phyloP scores from a whole-genome alignment of 2,329 filamentous ascomycete genomes.

The Penicillium crustosum region DNA sequence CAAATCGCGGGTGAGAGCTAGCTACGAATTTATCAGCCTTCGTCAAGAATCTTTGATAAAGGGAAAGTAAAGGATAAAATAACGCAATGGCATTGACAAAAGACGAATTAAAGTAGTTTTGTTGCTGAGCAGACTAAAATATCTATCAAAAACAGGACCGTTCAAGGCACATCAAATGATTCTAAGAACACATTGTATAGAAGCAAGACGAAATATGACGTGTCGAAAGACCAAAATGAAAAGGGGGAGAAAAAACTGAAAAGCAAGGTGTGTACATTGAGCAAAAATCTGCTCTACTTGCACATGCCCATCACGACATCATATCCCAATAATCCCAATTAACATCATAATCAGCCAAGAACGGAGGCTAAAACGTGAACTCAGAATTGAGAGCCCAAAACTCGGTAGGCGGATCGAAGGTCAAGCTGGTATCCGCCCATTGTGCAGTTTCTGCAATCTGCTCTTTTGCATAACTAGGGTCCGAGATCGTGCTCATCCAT shows the following conservation, averaged over 20 bases:
- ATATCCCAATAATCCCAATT: constrained; percentile 8
- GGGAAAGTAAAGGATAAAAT: neutral
- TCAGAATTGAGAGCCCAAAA: constrained; percentile 12
- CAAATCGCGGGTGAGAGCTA: neutral
- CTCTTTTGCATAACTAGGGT: neutral
- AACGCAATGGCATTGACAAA: neutral
- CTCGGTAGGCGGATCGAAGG: neutral
- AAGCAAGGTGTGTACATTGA: neutral
- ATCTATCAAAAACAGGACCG: neutral
- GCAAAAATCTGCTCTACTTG: neutral
- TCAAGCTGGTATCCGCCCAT: neutral
- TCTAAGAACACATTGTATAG: neutral
- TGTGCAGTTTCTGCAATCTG: neutral
- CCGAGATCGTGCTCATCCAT: neutral
- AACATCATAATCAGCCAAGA: constrained; percentile 9
- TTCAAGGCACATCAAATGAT: neutral
- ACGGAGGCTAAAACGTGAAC: constrained; percentile 7
- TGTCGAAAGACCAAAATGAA: neutral
- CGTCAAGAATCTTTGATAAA: neutral
- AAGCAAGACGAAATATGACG: neutral
- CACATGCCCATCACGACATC: neutral
- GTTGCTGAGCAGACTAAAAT: neutral
- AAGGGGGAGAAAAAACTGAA: too few species aligned
- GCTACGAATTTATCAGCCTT: neutral
- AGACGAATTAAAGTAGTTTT: neutral